Evolutionary conservation across 306 rosid species (phyloP), one percentile per base, ranked within the genome.

Genomic region (Prunus mume): DNA sequence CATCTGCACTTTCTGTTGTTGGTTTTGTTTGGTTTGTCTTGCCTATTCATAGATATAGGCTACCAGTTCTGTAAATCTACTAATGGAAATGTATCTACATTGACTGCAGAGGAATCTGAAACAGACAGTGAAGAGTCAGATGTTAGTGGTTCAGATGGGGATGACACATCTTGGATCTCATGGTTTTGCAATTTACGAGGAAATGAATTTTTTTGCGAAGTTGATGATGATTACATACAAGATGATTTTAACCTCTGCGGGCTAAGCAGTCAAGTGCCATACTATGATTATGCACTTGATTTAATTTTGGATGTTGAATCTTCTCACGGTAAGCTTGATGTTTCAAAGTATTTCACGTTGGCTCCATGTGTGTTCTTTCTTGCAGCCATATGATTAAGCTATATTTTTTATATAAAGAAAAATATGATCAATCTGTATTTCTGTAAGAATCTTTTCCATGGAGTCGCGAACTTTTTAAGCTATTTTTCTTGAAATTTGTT

Each of bases 141-240:
- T 73, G 90, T 91, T 72, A 90, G 96, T 82, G 97, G 91, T 71
- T 91, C 97, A 47, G 97, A 90, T 76, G 95, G 87, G 58, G 93
- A 91, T 68, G 96, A 90, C 81, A 87, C 90, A 7, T 88, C 93
- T 67, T 91, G 97, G 97, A 90, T 91, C 60, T 85, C 95, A 75
- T 91, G 97, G 97, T 91, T 90, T 85, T 91, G 97, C 83, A 88
- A 85, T 84, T 83, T 91, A 82, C 88, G 91, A 88, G 97, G 97
- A 78, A 91, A 91, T 43, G 97, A 91, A 62, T 90, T 91, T 67
- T 91, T 88, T 72, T 91, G 91, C 17, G 96, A 91, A 80, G 91
- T 91, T 68, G 97, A 91, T 62, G 97, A 88, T 72, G 97, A 91
- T 70, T 91, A 86, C 78, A 84, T 90, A 65, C 97, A 90, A 85